Evolutionary conservation across 2,329 filamentous ascomycete species (phyloP).

Genomic region (Sclerotinia minor): DNA sequence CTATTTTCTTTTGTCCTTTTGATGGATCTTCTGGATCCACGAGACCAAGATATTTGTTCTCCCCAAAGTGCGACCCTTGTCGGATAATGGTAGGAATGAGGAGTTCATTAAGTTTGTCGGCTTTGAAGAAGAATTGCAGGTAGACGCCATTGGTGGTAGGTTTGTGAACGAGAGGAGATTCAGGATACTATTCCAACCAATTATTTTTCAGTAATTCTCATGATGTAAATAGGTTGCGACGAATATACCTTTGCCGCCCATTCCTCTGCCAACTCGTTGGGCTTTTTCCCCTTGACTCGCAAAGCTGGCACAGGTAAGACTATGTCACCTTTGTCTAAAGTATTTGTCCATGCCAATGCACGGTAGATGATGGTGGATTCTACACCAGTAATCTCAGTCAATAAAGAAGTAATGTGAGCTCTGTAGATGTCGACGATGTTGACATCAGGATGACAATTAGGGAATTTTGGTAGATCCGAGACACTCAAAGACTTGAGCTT

Average conservation of each 20-base stretch:
- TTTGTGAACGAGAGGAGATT: slow-evolving; percentile 69
- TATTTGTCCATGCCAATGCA: slow-evolving; percentile 74
- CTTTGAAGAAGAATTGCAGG: slow-evolving; percentile 78
- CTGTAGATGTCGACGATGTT: slow-evolving; percentile 82
- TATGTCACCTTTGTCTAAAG: slow-evolving; percentile 80
- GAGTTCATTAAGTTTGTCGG: slow-evolving; percentile 62
- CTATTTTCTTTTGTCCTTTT: slow-evolving; percentile 51
- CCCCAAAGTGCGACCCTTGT: slow-evolving; percentile 62
- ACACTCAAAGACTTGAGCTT: slow-evolving; percentile 39
- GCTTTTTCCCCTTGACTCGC: slow-evolving; percentile 70
- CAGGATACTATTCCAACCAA: slow-evolving; percentile 59
- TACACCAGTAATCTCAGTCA: slow-evolving; percentile 69
- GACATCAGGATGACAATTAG: slow-evolving; percentile 62
- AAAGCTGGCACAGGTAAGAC: slow-evolving; percentile 78
- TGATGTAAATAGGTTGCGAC: slow-evolving; percentile 1
- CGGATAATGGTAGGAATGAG: slow-evolving; percentile 70
- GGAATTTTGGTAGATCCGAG: slow-evolving; percentile 44
- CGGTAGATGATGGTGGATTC: slow-evolving; percentile 71
- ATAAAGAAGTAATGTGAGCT: slow-evolving; percentile 68
- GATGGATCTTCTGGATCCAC: slow-evolving; percentile 61
- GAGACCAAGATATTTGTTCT: slow-evolving; percentile 60
- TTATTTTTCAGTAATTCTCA: slow-evolving; percentile 27
- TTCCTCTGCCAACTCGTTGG: slow-evolving; percentile 60
- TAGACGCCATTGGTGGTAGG: slow-evolving; percentile 68
- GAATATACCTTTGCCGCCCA: slow-evolving; percentile 58